phyloP scores from a whole-genome alignment of 2,329 filamentous ascomycete genomes.

The Dactylellina parvicollis region DNA sequence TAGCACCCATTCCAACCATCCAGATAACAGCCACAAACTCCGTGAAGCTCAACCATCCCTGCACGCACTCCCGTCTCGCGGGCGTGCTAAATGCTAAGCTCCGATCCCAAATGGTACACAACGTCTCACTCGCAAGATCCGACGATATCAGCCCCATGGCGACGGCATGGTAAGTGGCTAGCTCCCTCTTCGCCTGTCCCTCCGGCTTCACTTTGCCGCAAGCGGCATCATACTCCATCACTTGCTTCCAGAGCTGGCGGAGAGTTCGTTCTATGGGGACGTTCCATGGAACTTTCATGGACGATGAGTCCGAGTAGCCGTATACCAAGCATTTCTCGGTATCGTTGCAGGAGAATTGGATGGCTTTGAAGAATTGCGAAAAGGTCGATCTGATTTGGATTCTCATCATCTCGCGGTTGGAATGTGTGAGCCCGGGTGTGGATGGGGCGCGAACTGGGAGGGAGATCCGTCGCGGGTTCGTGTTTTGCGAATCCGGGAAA shows the following conservation, averaged over 20 bases:
- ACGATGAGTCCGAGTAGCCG: slow-evolving; percentile 29
- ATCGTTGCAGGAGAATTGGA: slow-evolving; percentile 42
- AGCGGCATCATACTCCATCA: slow-evolving; percentile 41
- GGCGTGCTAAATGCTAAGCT: slow-evolving; percentile 41
- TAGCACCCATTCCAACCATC: slow-evolving; percentile 49
- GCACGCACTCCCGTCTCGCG: slow-evolving; percentile 37
- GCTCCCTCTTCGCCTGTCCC: slow-evolving; percentile 34
- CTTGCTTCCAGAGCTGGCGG: slow-evolving; percentile 48
- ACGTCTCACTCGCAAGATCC: slow-evolving; percentile 31
- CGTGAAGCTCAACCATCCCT: slow-evolving; percentile 47
- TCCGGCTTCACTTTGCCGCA: slow-evolving; percentile 40
- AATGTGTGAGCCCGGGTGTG: slow-evolving; percentile 40
- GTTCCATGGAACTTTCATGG: slow-evolving; percentile 51
- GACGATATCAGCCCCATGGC: slow-evolving; percentile 46
- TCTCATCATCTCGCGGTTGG: slow-evolving; percentile 29
- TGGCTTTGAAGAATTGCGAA: slow-evolving; percentile 45
- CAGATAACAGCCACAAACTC: slow-evolving; percentile 46
- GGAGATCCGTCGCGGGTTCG: slow-evolving; percentile 37
- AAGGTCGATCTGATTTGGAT: slow-evolving; percentile 37
- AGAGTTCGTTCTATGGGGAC: slow-evolving; percentile 42
- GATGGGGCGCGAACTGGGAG: slow-evolving; percentile 33
- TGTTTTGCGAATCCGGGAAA: slow-evolving; percentile 33
- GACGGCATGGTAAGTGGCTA: slow-evolving; percentile 45
- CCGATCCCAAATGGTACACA: slow-evolving; percentile 42
- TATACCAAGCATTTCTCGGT: slow-evolving; percentile 52